These are phyloP conservation scores for Apophysomyces variabilis DNA, from an alignment of 371 early-diverging fungal species.

Conservation along the genomic window DNA sequence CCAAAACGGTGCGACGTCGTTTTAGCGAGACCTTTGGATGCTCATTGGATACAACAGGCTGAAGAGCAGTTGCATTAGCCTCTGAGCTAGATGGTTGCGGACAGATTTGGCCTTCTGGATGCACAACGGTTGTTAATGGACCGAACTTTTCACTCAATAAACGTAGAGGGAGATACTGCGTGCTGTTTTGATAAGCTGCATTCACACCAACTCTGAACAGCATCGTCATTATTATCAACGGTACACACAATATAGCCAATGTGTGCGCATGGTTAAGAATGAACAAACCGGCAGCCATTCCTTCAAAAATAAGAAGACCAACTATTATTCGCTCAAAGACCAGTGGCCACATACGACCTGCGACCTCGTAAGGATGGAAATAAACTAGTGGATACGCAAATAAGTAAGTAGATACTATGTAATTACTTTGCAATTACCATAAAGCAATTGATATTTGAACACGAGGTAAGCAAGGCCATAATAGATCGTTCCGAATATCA, in stretches of 20 bases:
- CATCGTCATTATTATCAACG: conserved; percentile 56
- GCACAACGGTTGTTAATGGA: conserved; percentile 31
- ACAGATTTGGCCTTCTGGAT: not conserved
- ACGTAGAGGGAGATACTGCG: conserved; percentile 54
- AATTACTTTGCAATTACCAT: conserved; percentile 42
- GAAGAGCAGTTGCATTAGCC: conserved; percentile 10
- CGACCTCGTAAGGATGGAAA: conserved; percentile 81
- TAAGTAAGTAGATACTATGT: not conserved
- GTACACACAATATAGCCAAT: conserved; percentile 49
- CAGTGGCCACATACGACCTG: conserved; percentile 77
- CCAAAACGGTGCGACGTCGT: conserved; percentile 52
- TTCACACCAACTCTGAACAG: conserved; percentile 63
- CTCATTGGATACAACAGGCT: conserved; percentile 16
- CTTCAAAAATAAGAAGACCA: conserved; percentile 78
- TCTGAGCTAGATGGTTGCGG: not conserved
- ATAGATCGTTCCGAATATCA: conserved; percentile 78
- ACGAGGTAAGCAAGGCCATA: conserved; percentile 75
- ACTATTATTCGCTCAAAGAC: conserved; percentile 74
- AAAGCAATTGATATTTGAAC: conserved; percentile 74
- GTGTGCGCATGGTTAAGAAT: conserved; percentile 62
- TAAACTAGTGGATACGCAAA: conserved; percentile 49
- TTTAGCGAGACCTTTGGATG: conserved; percentile 9
- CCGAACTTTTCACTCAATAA: conserved; percentile 50
- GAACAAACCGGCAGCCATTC: conserved; percentile 78
- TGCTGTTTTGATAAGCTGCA: conserved; percentile 57